These are phyloP conservation scores for Pseudogymnoascus sp. DNA, from an alignment of 2,329 filamentous ascomycete species.

Conservation along the genomic window DNA sequence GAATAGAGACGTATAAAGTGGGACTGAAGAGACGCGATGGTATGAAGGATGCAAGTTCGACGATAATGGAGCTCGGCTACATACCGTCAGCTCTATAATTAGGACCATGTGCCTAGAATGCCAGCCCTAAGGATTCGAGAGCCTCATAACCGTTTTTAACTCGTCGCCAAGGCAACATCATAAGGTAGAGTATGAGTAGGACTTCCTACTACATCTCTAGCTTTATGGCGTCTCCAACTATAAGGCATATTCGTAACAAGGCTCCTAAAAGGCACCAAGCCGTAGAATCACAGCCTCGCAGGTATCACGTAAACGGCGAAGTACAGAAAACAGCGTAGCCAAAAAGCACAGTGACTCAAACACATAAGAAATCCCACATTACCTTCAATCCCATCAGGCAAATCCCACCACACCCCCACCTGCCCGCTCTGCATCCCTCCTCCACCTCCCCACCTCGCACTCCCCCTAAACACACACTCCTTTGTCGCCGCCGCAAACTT, in stretches of 20 bases:
- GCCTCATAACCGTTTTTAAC: not conserved
- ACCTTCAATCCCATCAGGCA: constrained; percentile 62
- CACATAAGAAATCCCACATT: not conserved
- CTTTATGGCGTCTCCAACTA: not conserved
- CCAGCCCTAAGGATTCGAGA: not conserved
- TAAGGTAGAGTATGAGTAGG: not conserved
- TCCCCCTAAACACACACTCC: constrained; percentile 59
- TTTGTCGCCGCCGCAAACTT: constrained; percentile 54
- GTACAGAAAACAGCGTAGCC: not conserved
- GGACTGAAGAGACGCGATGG: constrained; percentile 58
- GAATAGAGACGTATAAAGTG: constrained; percentile 62
- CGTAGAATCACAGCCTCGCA: not conserved
- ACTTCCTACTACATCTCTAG: not conserved
- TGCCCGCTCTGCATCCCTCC: constrained; percentile 29
- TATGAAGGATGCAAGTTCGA: constrained; percentile 57
- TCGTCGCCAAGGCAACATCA: not conserved
- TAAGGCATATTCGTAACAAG: not conserved
- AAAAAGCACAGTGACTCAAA: not conserved
- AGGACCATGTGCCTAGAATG: constrained; percentile 10
- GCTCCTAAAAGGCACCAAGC: not conserved
- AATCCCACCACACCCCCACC: constrained; percentile 59
- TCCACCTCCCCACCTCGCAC: constrained; percentile 31
- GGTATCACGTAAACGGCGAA: not conserved
- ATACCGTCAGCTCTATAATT: constrained; percentile 14
- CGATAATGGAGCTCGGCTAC: constrained; percentile 57